Evolutionary conservation across 495 filamentous ascomycete species (phyloP), one percentile per base, ranked within the genome.

Genomic region (Ascobolus immersus): DNA sequence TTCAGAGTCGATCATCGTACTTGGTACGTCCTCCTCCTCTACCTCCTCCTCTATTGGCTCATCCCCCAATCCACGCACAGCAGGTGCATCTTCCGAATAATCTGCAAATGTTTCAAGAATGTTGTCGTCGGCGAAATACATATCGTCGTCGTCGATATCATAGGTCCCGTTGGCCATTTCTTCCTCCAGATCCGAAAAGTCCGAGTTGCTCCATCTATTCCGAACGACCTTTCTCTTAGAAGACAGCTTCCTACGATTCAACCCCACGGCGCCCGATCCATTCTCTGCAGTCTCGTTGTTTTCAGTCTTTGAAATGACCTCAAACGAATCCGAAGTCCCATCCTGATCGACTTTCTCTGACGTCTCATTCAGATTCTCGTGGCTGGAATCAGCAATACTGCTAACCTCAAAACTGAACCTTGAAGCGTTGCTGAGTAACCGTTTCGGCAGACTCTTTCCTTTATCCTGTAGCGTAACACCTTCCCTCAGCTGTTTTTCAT

Each of bases 111-210:
- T 56, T 13, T 58, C 35, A 4, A 57, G 39, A 17, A 76, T 73
- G 28, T 78, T 56, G 2, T 77, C 79, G 41, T 80, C 74, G 36
- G 82, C 71, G 39, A 76, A 86, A 44, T 86, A 86, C 26, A 86
- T 51, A 37, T 84, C 77, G 42, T 84, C 77, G 20, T 70, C 65
- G 19, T 67, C 57, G 12, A 53, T 41, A 3, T 47, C 39, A 24
- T 34, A 29, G 18, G 26, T 12, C 36, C 4, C 30, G 34, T 27
- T 58, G 40, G 62, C 61, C 36, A 57, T 17, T 4, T 15, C 55
- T 0, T 52, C 51, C 33, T 57, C 56, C 21, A 61, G 56, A 11
- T 60, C 52, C 17, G 42, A 30, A 40, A 33, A 43, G 40, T 51
- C 13, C 35, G 48, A n/a, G 36, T 37, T 27, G 12, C 9, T 25